phyloP scores from a whole-genome alignment of 176 grass and related monocot species.

The Bothriochloa decipiens region DNA sequence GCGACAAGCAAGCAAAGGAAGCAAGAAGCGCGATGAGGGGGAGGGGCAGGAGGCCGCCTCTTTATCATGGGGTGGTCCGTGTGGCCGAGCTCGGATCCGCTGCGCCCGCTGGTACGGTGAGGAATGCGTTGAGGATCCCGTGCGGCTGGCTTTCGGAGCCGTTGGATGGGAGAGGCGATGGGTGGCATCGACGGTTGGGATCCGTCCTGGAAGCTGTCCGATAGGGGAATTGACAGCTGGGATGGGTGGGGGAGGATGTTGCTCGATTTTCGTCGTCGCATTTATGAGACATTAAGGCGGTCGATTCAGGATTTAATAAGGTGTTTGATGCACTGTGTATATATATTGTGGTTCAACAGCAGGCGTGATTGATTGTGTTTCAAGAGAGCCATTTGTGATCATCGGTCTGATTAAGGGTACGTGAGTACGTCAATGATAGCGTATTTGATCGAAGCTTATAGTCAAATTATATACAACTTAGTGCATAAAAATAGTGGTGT shows the following conservation, averaged over 20 bases:
- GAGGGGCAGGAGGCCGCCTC: neutral
- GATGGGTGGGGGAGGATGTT: neutral
- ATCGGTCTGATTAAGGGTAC: no score
- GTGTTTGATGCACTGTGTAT: neutral
- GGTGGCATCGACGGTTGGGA: neutral
- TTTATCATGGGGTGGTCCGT: neutral
- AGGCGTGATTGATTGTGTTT: neutral
- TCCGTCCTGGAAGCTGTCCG: neutral
- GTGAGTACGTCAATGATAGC: no score
- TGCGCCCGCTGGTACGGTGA: neutral
- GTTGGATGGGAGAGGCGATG: neutral
- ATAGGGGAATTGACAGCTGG: neutral
- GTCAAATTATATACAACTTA: no score
- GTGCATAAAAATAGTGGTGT: no score
- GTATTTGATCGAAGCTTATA: no score
- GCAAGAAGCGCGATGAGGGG: neutral
- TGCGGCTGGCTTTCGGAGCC: neutral
- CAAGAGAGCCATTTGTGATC: no score
- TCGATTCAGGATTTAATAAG: neutral
- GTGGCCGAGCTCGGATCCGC: conserved; percentile 15
- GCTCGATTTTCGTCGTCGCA: neutral
- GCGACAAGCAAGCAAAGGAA: neutral
- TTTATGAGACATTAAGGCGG: neutral
- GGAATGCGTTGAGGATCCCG: neutral
- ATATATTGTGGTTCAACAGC: neutral